Percentiles rank a stretch among this genome's conserved stretches.
Conservation (phyloP, 345 rosid genomes). For the Citrus sinensis region DVS_A1.0 CM039161.1:6708001-6708500, state of each 20-base stretch:
- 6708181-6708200: constrained; percentile 14
- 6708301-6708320: constrained; percentile 79
- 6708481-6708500: constrained; percentile 64
- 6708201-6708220: constrained; percentile 33
- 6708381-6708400: constrained; percentile 69
- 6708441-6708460: constrained; percentile 61
- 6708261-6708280: constrained; percentile 49
- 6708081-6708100: neutral
- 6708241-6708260: constrained; percentile 16
- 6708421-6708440: constrained; percentile 78
- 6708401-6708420: constrained; percentile 77
- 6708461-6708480: constrained; percentile 55
- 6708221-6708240: constrained; percentile 33
- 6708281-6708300: constrained; percentile 59
- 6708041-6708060: neutral
- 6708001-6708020: neutral
- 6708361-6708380: constrained; percentile 70
- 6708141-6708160: neutral
- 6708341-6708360: constrained; percentile 69
- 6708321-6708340: constrained; percentile 71
- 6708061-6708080: neutral
- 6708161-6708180: constrained; percentile 1
- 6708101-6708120: neutral
- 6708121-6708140: neutral
- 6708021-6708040: neutral